Conservation (phyloP, 805 yeast species). For the Kodamaea hsintzibuensis region DNA sequence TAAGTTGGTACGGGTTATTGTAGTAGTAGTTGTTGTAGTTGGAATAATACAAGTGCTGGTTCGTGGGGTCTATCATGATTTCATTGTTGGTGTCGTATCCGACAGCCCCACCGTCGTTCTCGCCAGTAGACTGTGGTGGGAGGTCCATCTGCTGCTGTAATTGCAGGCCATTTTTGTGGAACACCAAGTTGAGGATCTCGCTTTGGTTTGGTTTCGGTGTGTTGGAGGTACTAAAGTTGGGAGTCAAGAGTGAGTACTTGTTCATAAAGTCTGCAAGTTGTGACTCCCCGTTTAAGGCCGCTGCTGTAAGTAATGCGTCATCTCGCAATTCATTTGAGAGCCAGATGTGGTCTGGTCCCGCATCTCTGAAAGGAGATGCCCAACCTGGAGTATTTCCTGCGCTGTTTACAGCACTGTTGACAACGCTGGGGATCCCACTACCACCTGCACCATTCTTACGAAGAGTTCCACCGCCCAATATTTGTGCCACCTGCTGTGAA, state of each 20-base stretch:
- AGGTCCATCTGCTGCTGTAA: background rate
- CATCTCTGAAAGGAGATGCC: slow-evolving; percentile 1
- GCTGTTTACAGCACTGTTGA: background rate
- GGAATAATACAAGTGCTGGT: slow-evolving; percentile 39
- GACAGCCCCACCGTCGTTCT: slow-evolving; percentile 7
- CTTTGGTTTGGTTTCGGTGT: slow-evolving; percentile 32
- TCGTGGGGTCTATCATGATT: slow-evolving; percentile 31
- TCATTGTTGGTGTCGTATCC: slow-evolving; percentile 11
- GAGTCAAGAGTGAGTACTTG: slow-evolving; percentile 16
- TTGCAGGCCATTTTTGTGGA: slow-evolving; percentile 43
- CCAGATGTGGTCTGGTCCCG: slow-evolving; percentile 59
- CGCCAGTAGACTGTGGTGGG: slow-evolving; percentile 2
- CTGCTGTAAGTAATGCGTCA: slow-evolving; percentile 72
- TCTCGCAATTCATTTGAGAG: slow-evolving; percentile 68
- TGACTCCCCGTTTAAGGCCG: slow-evolving; percentile 63
- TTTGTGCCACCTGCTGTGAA: background rate
- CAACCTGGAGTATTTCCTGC: slow-evolving; percentile 1
- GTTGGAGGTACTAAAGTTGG: slow-evolving; percentile 6
- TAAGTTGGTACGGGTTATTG: slow-evolving; percentile 39
- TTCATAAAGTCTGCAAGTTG: slow-evolving; percentile 56
- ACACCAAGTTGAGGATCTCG: slow-evolving; percentile 52
- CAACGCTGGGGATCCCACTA: background rate
- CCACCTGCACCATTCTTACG: background rate
- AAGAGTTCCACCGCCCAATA: background rate
- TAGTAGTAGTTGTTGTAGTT: slow-evolving; percentile 40